Percentiles rank a stretch among this genome's conserved stretches.
These are phyloP conservation scores for Scheffersomyces parashehatae DNA, from an alignment of 1,139 yeast genomes.

Conservation along the genomic window DNA sequence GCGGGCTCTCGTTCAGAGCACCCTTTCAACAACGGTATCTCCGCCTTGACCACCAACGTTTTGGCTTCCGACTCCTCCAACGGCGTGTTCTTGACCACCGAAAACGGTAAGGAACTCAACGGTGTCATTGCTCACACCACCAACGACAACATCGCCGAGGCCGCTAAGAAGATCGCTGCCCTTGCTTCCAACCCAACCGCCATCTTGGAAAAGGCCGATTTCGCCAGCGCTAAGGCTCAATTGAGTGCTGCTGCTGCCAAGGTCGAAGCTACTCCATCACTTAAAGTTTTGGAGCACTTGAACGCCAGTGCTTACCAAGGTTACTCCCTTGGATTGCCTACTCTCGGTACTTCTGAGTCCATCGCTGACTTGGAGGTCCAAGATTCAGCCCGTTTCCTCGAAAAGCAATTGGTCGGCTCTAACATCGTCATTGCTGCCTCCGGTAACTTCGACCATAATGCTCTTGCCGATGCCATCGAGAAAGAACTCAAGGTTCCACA, in stretches of 20 bases:
- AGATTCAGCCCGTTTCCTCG: conserved; percentile 60
- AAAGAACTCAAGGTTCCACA: conserved; percentile 45
- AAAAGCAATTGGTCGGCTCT: conserved; percentile 57
- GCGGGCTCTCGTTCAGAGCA: conserved; percentile 82
- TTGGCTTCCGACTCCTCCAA: conserved; percentile 40
- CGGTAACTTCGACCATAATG: conserved; percentile 71
- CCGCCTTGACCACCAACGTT: conserved; percentile 60
- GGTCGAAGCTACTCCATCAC: conserved; percentile 47
- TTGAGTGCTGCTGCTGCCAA: conserved; percentile 40
- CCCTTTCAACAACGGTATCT: conserved; percentile 76
- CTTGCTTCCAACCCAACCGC: conserved; percentile 38
- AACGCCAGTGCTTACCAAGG: conserved; percentile 84
- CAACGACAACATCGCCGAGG: conserved; percentile 43
- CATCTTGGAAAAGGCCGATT: conserved; percentile 34
- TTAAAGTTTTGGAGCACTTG: conserved; percentile 68
- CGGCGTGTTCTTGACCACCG: conserved; percentile 49
- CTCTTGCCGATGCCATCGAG: conserved; percentile 65
- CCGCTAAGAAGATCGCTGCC: conserved; percentile 39
- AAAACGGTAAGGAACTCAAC: conserved; percentile 53
- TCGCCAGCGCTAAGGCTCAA: conserved; percentile 35
- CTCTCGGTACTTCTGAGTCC: conserved; percentile 69
- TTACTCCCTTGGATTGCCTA: conserved; percentile 74
- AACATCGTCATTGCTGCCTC: conserved; percentile 72
- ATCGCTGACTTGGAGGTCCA: conserved; percentile 54
- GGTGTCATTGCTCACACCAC: conserved; percentile 55